Conservation (phyloP, 306 rosid species). For the Biancaea sappan region DNA sequence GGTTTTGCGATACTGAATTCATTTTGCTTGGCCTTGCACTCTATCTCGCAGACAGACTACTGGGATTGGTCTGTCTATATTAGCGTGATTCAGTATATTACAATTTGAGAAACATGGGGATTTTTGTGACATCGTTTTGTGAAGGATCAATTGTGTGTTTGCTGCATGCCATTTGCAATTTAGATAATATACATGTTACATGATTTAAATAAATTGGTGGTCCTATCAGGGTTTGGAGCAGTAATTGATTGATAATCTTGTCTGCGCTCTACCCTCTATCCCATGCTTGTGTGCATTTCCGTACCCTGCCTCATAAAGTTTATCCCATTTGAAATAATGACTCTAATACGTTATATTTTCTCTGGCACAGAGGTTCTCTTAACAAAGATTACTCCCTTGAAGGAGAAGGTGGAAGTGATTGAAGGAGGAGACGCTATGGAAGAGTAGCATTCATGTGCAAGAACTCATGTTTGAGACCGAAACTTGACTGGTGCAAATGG, state of each 20-base stretch:
- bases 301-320: not conserved
- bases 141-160: too few relatives aligned
- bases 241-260: too few relatives aligned
- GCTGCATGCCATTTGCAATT: too few relatives aligned
- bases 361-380: conserved; percentile 75
- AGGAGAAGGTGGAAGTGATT: conserved; percentile 62
- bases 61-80: not conserved
- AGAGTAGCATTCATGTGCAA: conserved; percentile 16
- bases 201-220: too few relatives aligned
- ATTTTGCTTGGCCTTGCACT: not conserved
- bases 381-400: conserved; percentile 76
- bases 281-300: not conserved
- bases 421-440: conserved; percentile 94
- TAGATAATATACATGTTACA: too few relatives aligned
- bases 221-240: too few relatives aligned
- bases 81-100: not conserved
- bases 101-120: too few relatives aligned
- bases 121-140: too few relatives aligned
- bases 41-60: not conserved
- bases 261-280: too few relatives aligned
- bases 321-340: not conserved
- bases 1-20: too few relatives aligned
- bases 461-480: not conserved
- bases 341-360: conserved; percentile 31
- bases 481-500: conserved; percentile 9